Evolutionary conservation across 805 yeast genomes (phyloP).

Genomic region (Schizosaccharomyces cryophilus): DNA sequence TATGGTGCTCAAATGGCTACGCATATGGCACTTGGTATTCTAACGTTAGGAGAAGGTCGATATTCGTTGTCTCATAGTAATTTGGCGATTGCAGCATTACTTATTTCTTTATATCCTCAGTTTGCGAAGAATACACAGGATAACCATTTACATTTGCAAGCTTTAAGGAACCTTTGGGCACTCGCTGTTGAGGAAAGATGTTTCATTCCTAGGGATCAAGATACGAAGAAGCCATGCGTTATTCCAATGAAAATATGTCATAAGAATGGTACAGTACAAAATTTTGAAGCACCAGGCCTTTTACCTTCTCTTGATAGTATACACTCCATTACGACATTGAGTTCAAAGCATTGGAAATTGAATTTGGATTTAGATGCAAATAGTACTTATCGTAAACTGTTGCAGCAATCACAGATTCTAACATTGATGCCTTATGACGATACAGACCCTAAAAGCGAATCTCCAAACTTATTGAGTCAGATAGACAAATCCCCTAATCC

Average conservation of each 20-base stretch:
- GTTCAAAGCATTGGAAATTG: not conserved
- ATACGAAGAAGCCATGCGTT: not conserved
- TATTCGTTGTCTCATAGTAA: conserved; percentile 45
- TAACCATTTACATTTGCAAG: conserved; percentile 52
- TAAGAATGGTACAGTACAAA: not conserved
- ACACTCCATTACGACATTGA: not conserved
- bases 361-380: not conserved
- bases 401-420: not conserved
- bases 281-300: not conserved
- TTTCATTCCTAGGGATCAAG: conserved; percentile 38
- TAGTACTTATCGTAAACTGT: not conserved
- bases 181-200: conserved; percentile 61
- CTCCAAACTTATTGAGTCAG: not conserved
- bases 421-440: not conserved
- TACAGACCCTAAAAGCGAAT: not conserved
- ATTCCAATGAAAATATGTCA: not conserved
- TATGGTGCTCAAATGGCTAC: conserved; percentile 58
- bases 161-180: conserved; percentile 76
- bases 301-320: not conserved
- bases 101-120: conserved; percentile 57
- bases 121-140: conserved; percentile 22
- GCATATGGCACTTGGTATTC: conserved; percentile 63
- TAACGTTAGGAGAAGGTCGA: conserved; percentile 83
- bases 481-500: not conserved
- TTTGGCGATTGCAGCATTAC: conserved; percentile 40